Conservation (phyloP, 2,329 filamentous ascomycete genomes). For the Aspergillus nomiae region DNA sequence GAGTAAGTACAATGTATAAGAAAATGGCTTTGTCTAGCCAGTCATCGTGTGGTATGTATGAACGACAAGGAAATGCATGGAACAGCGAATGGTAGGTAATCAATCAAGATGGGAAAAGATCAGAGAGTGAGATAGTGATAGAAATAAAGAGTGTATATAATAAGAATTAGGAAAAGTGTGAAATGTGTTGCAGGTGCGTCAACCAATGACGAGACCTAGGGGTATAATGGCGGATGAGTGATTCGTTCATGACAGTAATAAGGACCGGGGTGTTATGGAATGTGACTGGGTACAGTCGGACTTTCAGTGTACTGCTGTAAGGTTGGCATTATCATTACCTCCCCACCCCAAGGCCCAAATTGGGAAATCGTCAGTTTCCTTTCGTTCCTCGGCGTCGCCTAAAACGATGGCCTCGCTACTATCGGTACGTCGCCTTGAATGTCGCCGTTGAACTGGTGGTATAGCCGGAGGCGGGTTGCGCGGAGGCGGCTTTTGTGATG, state of each 20-base stretch:
- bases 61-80: neutral
- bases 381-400: constrained; percentile 50
- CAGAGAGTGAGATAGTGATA: neutral
- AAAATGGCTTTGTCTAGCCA: neutral
- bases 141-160: neutral
- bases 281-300: constrained; percentile 3
- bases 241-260: neutral
- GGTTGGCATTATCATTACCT: constrained; percentile 40
- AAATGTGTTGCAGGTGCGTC: neutral
- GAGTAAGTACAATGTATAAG: neutral
- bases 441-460: constrained; percentile 35
- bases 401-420: constrained; percentile 51
- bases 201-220: neutral
- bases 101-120: neutral
- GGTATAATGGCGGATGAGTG: neutral
- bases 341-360: constrained; percentile 44
- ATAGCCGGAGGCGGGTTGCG: constrained; percentile 34
- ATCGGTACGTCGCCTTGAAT: constrained; percentile 44
- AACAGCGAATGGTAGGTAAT: neutral
- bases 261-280: neutral
- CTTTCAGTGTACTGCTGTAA: constrained; percentile 40
- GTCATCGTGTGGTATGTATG: neutral
- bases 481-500: constrained; percentile 35
- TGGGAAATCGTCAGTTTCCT: constrained; percentile 56
- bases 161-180: neutral